Base-by-base conservation (phyloP, 495 filamentous ascomycete genomes). In the Podospora fimiseda region DNA sequence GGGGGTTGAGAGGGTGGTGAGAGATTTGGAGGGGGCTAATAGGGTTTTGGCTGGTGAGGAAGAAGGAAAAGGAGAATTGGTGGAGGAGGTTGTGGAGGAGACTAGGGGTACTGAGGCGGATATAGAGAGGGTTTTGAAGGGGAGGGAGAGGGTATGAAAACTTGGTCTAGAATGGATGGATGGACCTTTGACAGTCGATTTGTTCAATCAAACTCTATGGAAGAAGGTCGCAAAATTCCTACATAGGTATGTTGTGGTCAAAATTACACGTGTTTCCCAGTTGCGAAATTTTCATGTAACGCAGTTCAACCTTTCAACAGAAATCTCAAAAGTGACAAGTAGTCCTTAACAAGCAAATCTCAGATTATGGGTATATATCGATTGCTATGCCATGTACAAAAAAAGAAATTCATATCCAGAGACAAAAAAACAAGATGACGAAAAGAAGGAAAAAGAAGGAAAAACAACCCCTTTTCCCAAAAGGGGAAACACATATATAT, bases 1-100 rank as follows among this genome's bases (percentile, higher is more conserved):
- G 3, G 72, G 76, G 9, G 72, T 93, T 20, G 89, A 90, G 64
- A 71, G 69, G 20, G 77, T 85, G 21, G 75, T 92, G 41, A 68
- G 72, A 19, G 89, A 93, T 69, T 62, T 94, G 54, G 85, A 87
- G 59, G 81, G 74, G 9, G 82, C 84, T 30, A 82, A 78, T 37
- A 66, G 70, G 43, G 58, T 74, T 56, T 62, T 77, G 36, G 71
- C 60, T 19, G 27, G 27, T 11, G 11, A 11, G 6, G 27, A 33
- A 6, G 27, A 33, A 33, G 11, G 11, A 33, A 11, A 11, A 33
- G 27, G 27, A 33, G 65, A 53, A 24, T 62, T 76, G 16, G 70
- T 75, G 3, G 77, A 76, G 38, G 72, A 70, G 33, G 57, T 82
- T 40, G 71, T 67, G 13, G 59, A 56, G 38, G 78, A 79, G 64